Evolutionary conservation across 1,139 yeast genomes (phyloP), one percentile per base, ranked within the genome.

Genomic region (Blastobotrys aristatus): DNA sequence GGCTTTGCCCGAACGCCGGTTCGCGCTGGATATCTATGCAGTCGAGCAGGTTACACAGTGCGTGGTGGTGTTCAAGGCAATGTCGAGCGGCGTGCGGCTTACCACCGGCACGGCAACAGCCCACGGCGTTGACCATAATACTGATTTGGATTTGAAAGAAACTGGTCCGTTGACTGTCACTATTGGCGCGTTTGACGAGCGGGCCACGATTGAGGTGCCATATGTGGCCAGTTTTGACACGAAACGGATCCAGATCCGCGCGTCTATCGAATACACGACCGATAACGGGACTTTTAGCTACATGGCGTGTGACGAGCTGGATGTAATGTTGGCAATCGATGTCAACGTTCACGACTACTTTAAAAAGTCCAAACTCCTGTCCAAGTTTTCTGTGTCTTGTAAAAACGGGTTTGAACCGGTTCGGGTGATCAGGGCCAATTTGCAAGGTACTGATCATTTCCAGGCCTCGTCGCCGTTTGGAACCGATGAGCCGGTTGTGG

Each of bases 331-430:
- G 4, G 69, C 79, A 1, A 68, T 85, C 32, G 82, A 89, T 0
- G 90, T 85, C 1, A 77, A 86, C 2, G 94, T 85, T 1, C 90
- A 84, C 57, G 95, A 86, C 61, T 79, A 81, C 13, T 84, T 84
- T 67, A 77, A 76, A 50, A 61, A 74, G 1, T 65, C 74, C 7
- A 70, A 71, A 44, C 68, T 85, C 1, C 82, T 77, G 56, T 81
- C 90, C 2, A 81, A 79, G 54, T 85, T 83, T 58, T 79, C 82
- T 20, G 72, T 85, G 39, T 83, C 88, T 10, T 74, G 88, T 2
- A 71, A 82, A 1, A 73, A 73, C 29, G 55, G 72, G 0, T 67
- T 66, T 10, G 61, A 65, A 11, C 95, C 95, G 0, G 71, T 84
- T 1, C 66, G 84, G 47, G 64, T 86, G 4, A 53, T 73, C 4